Evolutionary conservation across 139 green algal genomes (phyloP), one percentile per base, ranked within the genome.

Genomic region (Trebouxia sp.): DNA sequence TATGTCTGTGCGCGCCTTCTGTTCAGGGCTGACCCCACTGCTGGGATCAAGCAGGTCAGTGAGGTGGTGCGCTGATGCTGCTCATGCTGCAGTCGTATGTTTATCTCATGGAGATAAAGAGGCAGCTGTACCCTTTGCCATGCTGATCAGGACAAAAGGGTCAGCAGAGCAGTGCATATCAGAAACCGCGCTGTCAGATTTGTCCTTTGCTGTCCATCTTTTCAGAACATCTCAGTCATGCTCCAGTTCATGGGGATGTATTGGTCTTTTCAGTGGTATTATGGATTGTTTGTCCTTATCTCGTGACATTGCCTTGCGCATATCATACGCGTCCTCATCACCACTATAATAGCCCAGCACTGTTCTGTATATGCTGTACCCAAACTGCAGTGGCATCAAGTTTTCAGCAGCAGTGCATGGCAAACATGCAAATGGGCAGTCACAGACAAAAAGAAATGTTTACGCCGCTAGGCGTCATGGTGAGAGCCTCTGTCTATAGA

Each of bases 301-400:
- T 30, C 94, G 78, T 17, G 89, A 88, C 94, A 99, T 98, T 0
- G 97, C 94, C 75, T 99, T 99, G 0, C 96, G 85, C 96, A 99
- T 98, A 85, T 99, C 96, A 79, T 93, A 97, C 0, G 96, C 97
- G 75, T 99, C 94, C 66, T 99, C 97, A 20, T 97, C 90, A 0
- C 95, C 94, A 66, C 76, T 90, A 82, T 98, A 98, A 83, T 98
- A 98, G 0, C 89, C 90, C n/a, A 97, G 35, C 37, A 98, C 95
- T 51, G 87, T 84, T 24, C 96, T 82, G 83, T 99, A 99, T 20
- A 96, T 83, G 0, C 47, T 90, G 88, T 99, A 99, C 1, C 97
- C 97, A 78, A 98, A 95, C 84, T 92, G 86, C 75, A 77, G 6
- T 3, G 41, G 43, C 42, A 39, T 24, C n/a, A 17, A 17, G 47